Conservation (phyloP, 768 basidiomycete genomes). For the Lactarius quietus region DNA sequence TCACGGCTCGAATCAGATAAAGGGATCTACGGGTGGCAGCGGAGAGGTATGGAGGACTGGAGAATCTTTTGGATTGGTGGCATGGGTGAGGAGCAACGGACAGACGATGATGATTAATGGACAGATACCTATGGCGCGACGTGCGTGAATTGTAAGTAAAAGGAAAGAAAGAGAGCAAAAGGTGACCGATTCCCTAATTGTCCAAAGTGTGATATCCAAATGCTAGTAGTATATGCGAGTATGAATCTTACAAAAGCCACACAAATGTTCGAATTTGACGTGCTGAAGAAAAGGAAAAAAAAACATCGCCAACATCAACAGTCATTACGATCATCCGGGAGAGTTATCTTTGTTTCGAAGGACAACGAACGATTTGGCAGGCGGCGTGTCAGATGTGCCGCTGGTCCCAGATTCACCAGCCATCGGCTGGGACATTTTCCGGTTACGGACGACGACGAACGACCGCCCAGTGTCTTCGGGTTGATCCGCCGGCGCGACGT, state of each 20-base stretch:
- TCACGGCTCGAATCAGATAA: conserved; percentile 48
- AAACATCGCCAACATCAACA: not conserved
- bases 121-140: conserved; percentile 14
- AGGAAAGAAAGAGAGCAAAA: not conserved
- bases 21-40: conserved; percentile 77
- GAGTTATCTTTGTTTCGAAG: conserved; percentile 48
- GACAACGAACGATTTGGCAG: conserved; percentile 52
- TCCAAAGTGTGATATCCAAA: conserved; percentile 11
- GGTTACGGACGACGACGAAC: conserved; percentile 36
- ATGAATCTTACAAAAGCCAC: conserved; percentile 2
- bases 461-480: conserved; percentile 27
- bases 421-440: conserved; percentile 13
- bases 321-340: not conserved
- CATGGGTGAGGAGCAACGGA: conserved; percentile 33
- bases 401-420: not conserved
- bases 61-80: conserved; percentile 83
- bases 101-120: conserved; percentile 33
- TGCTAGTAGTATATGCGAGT: conserved; percentile 4
- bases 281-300: not conserved
- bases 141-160: not conserved
- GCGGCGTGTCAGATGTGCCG: not conserved
- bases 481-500: not conserved
- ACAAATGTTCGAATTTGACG: not conserved
- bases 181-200: conserved; percentile 1
- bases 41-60: conserved; percentile 72